Evolutionary conservation across 192 early-diverging fungal species (phyloP).

Genomic region (Spinellus fusiger): DNA sequence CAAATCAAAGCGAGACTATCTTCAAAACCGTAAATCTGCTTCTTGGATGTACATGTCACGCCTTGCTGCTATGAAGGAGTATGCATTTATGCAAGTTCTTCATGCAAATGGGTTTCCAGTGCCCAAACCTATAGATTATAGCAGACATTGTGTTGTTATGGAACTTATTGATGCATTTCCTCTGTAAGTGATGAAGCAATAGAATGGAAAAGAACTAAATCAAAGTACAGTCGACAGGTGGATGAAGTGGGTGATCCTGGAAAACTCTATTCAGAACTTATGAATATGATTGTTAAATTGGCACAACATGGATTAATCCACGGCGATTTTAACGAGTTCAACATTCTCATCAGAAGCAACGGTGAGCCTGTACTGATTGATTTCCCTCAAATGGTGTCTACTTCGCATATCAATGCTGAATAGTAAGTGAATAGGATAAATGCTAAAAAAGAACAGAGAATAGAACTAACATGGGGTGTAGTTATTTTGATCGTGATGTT

Average conservation of each 20-base stretch:
- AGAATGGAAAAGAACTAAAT: neutral
- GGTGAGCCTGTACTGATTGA: slow-evolving; percentile 92
- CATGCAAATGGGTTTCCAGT: slow-evolving; percentile 96
- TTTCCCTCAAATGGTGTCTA: slow-evolving; percentile 99
- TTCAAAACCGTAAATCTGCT: slow-evolving; percentile 87
- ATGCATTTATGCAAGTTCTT: slow-evolving; percentile 96
- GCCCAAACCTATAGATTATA: slow-evolving; percentile 87
- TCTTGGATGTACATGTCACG: slow-evolving; percentile 99
- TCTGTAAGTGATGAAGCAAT: slow-evolving; percentile 41
- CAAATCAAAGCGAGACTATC: slow-evolving; percentile 96
- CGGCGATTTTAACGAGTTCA: slow-evolving; percentile 99
- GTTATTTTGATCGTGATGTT: slow-evolving; percentile 98
- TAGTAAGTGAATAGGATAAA: slow-evolving; percentile 34
- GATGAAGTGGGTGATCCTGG: slow-evolving; percentile 82
- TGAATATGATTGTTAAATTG: slow-evolving; percentile 94
- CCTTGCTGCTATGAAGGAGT: slow-evolving; percentile 97
- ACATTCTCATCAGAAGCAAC: slow-evolving; percentile 80
- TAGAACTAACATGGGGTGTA: slow-evolving; percentile 6
- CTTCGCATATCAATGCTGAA: slow-evolving; percentile 91
- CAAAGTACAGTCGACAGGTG: slow-evolving; percentile 66
- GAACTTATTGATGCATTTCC: slow-evolving; percentile 90
- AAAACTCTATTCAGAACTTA: slow-evolving; percentile 86
- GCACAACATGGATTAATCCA: slow-evolving; percentile 95
- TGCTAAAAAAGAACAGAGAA: neutral
- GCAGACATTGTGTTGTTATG: slow-evolving; percentile 97